A percentile compares a stretch with the other conserved stretches of the same genome.
Conservation (phyloP, 768 basidiomycete genomes). For the Cystobasidium tubakii region DNA sequence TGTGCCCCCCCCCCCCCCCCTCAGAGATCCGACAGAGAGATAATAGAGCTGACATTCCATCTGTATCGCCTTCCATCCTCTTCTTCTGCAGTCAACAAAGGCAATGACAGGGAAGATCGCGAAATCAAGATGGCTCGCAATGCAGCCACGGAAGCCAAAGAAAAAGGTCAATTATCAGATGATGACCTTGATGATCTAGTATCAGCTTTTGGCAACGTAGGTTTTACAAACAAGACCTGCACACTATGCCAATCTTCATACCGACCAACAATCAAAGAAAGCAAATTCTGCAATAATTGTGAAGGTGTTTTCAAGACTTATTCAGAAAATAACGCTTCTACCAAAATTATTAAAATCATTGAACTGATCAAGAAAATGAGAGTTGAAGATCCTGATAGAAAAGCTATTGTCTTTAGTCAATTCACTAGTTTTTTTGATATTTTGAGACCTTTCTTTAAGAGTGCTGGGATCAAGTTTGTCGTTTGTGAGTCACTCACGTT, state of each 20-base stretch:
- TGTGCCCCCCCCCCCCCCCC: no score
- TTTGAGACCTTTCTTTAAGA: conserved; percentile 73
- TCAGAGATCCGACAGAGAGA: no score
- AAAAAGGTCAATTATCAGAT: conserved; percentile 49
- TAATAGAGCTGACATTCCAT: no score
- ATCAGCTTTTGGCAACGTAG: conserved; percentile 64
- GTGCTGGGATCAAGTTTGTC: conserved; percentile 64
- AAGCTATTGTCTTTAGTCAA: conserved; percentile 91
- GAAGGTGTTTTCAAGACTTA: conserved; percentile 54
- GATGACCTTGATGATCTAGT: conserved; percentile 65
- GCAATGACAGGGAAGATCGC: conserved; percentile 45
- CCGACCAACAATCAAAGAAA: conserved; percentile 48
- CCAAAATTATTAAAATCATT: conserved; percentile 80
- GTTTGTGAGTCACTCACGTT: conserved; percentile 63
- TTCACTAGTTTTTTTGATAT: conserved; percentile 74
- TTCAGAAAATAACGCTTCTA: conserved; percentile 52
- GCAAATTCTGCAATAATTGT: conserved; percentile 59
- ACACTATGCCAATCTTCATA: conserved; percentile 22
- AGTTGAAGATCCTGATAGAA: conserved; percentile 55
- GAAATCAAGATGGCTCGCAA: background rate
- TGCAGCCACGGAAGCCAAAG: background rate
- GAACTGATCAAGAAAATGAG: conserved; percentile 63
- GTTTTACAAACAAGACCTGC: conserved; percentile 51
- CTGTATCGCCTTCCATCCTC: no score
- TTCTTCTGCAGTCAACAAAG: conserved; percentile 61